phyloP scores from a whole-genome alignment of 768 basidiomycete genomes.

The Boletus sp. region DNA sequence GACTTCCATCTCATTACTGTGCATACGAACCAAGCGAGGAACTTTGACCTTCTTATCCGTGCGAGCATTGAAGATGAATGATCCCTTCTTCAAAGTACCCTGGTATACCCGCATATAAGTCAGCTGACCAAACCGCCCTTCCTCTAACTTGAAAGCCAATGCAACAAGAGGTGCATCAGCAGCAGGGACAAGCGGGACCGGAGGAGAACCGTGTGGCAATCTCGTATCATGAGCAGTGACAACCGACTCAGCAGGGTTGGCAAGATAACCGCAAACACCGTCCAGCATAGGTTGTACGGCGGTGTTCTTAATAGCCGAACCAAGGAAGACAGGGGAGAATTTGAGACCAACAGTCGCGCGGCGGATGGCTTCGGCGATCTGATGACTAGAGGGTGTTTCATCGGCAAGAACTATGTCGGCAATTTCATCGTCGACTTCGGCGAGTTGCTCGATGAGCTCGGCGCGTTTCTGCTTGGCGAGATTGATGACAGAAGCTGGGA shows the following conservation, averaged over 20 bases:
- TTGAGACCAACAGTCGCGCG: slow-evolving; percentile 85
- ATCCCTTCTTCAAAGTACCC: slow-evolving; percentile 84
- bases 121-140: slow-evolving; percentile 94
- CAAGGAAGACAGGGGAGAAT: slow-evolving; percentile 96
- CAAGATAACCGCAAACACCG: slow-evolving; percentile 93
- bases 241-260: slow-evolving; percentile 77
- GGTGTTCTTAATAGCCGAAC: slow-evolving; percentile 97
- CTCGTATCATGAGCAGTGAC: slow-evolving; percentile 82
- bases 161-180: slow-evolving; percentile 86
- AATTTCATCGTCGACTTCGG: slow-evolving; percentile 95
- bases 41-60: slow-evolving; percentile 98
- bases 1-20: slow-evolving; percentile 99
- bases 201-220: slow-evolving; percentile 61
- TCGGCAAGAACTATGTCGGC: slow-evolving; percentile 90
- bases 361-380: slow-evolving; percentile 83
- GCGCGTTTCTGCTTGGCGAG: slow-evolving; percentile 81
- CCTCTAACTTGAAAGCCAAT: slow-evolving; percentile 97
- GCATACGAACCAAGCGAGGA: slow-evolving; percentile 94
- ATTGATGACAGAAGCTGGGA: slow-evolving; percentile 71
- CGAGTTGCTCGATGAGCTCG: slow-evolving; percentile 92
- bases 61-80: slow-evolving; percentile 84
- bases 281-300: slow-evolving; percentile 92
- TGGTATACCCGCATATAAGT: slow-evolving; percentile 99
- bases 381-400: slow-evolving; percentile 63
- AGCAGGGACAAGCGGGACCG: slow-evolving; percentile 77